Base-by-base conservation (phyloP, 371 early-diverging fungal genomes). In the Mortierella sp. region DNA sequence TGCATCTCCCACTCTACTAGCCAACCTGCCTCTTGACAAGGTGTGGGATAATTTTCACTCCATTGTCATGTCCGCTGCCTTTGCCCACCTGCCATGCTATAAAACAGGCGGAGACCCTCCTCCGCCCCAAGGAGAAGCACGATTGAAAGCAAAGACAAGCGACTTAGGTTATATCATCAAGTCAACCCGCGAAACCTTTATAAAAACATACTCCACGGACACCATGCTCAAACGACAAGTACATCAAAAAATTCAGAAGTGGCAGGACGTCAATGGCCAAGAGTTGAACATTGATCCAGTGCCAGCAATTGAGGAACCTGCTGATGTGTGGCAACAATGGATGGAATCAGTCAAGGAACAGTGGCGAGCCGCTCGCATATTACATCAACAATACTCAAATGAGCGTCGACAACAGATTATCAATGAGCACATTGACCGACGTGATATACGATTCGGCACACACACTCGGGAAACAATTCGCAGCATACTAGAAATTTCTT, bases 121-220 rank as follows among this genome's bases (percentile, higher is more conserved):
- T 4, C 37, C 28, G 17, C 66, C 62, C 1, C 61, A 43, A 2
- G 73, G 63, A 1, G 62, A 61, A 23, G 55, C 5, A 1, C 28
- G 42, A 0, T 53, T 66, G 0, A 56, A 26, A 3, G 55, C 58
- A 6, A 61, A 56, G 19, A 71, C 51, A 2, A 45, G 47, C 8
- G 73, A 72, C 28, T n/a, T 72, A 13, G 67, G 73, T 2, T 1
- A 35, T 1, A 19, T 56, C 19, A 62, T 72, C 4, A 37, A 19
- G 9, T n/a, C 45, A 2, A n/a, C 22, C 9, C 59, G 55, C 0
- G 19, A 12, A 12, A 2, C 15, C 1, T 56, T 62, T 37, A 22
- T 60, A 1, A 0, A 19, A 4, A 9, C 4, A 2, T 13, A 19
- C 22, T 23, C 10, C 12, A 13, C 6, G 12, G 31, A 45, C 6